Base-by-base conservation (phyloP, 345 rosid species). In the Eucalyptus erythrocorys region DNA sequence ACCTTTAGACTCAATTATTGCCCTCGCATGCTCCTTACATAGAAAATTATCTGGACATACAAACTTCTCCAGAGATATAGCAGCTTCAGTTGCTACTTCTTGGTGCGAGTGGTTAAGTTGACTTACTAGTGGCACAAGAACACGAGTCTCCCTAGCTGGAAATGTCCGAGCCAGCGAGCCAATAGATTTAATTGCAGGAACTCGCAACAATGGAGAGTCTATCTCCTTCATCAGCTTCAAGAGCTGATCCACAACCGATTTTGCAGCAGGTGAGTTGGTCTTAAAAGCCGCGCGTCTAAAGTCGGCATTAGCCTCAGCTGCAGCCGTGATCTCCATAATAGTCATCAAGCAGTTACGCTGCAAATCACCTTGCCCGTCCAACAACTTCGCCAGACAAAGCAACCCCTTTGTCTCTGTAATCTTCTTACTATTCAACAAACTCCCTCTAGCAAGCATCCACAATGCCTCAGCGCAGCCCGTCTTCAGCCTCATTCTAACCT, bases 151-250 rank as follows among this genome's bases (percentile, higher is more conserved):
- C 14, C 89, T 87, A 19, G 91, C 89, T 19, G 89, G 85, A 47
- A 90, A 90, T 66, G 91, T 90, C 87, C 91, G 88, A 4, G 91
- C 91, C 34, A 90, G 42, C 45, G 85, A 81, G n/a, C 91, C 91
- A 4, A 90, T 90, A 37, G 91, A 87, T 15, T 66, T 85, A 21
- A 90, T 61, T 6, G 89, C 88, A 15, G 89, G 91, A 50, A 85
- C 48, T 13, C 82, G 87, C 24, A 85, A 86, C 8, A 4, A 59
- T 86, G 87, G 61, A 42, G 87, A 51, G 6, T 87, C 89, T n/a
- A 37, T 82, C 68, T 48, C 48, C 57, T 64, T 53, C n/a, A 89
- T 89, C 79, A 87, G 71, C 51, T 85, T 89, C 26, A 89, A 86
- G 16, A 89, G 87, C 59, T 89, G 91, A 55, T 87, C 91, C 87